phyloP scores from a whole-genome alignment of 2,329 filamentous ascomycete genomes.

The Leptographium galeiforme region DNA sequence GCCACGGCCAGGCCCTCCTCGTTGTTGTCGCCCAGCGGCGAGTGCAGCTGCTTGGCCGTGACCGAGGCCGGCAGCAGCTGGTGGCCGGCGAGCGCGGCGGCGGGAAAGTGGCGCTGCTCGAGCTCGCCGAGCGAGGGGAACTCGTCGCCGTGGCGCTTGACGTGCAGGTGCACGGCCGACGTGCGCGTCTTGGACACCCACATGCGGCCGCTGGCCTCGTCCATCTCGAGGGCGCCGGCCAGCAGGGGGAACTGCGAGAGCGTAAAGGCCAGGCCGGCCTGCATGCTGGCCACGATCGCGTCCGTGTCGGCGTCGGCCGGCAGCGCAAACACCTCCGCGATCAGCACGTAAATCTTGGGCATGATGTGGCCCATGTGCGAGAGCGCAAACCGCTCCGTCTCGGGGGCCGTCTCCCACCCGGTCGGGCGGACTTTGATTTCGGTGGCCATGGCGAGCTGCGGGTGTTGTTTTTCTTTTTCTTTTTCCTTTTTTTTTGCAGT shows the following conservation, averaged over 20 bases:
- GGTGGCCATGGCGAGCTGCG: too few species aligned
- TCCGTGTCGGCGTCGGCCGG: not conserved
- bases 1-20: constrained; percentile 6
- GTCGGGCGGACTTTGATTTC: constrained; percentile 1
- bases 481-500: too few species aligned
- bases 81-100: not conserved
- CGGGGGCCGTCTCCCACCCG: constrained; percentile 2
- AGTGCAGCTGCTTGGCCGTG: constrained; percentile 7
- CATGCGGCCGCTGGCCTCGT: constrained; percentile 1
- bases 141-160: not conserved
- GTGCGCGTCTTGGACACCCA: constrained; percentile 2
- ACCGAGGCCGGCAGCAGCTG: constrained; percentile 2
- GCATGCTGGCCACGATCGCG: not conserved
- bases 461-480: too few species aligned
- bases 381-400: not conserved
- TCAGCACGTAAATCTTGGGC: constrained; percentile 7
- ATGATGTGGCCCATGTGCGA: constrained; percentile 5
- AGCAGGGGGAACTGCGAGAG: constrained; percentile 6
- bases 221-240: constrained; percentile 2
- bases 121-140: constrained; percentile 3
- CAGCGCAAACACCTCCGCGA: constrained; percentile 6
- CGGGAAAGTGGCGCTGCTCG: constrained; percentile 1
- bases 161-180: not conserved
- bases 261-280: not conserved
- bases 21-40: constrained; percentile 6